A percentile compares a stretch with the other conserved stretches of the same genome.
phyloP scores from a whole-genome alignment of 1,284 basidiomycete species.

The Puccinia hordei region DNA sequence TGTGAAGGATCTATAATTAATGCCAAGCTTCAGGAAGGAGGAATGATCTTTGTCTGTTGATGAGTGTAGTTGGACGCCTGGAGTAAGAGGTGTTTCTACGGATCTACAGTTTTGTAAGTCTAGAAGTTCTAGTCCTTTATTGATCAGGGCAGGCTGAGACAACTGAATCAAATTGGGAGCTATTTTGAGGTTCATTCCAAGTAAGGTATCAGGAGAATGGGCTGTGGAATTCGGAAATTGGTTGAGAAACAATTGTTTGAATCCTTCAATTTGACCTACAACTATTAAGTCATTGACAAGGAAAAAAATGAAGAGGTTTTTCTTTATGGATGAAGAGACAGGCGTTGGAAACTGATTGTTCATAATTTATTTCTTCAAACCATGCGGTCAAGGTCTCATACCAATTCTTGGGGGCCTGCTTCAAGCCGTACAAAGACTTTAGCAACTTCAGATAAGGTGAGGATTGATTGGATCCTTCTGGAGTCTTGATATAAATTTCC shows the following conservation, averaged over 20 bases:
- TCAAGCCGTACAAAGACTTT: slow-evolving; percentile 11
- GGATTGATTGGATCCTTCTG: slow-evolving; percentile 53
- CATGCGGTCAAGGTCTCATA: neutral
- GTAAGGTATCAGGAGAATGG: neutral
- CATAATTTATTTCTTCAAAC: neutral
- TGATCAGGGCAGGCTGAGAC: too few species aligned
- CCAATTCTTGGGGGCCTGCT: neutral
- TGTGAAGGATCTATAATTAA: neutral
- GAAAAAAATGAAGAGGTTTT: neutral
- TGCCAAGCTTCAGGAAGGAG: neutral
- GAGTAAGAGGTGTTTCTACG: too few species aligned
- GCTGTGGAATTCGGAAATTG: neutral
- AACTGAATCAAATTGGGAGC: too few species aligned
- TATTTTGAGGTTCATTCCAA: too few species aligned
- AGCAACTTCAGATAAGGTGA: neutral
- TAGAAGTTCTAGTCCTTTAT: too few species aligned
- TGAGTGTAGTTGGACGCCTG: neutral
- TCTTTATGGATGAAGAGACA: slow-evolving; percentile 5
- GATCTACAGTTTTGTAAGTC: too few species aligned
- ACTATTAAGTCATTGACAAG: slow-evolving; percentile 14
- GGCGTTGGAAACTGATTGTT: neutral
- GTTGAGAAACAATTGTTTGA: neutral
- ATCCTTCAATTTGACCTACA: neutral
- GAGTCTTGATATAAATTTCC: too few species aligned
- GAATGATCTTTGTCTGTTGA: neutral